Evolutionary conservation across 2,329 filamentous ascomycete species (phyloP).

Genomic region (Alternaria gansuensis): DNA sequence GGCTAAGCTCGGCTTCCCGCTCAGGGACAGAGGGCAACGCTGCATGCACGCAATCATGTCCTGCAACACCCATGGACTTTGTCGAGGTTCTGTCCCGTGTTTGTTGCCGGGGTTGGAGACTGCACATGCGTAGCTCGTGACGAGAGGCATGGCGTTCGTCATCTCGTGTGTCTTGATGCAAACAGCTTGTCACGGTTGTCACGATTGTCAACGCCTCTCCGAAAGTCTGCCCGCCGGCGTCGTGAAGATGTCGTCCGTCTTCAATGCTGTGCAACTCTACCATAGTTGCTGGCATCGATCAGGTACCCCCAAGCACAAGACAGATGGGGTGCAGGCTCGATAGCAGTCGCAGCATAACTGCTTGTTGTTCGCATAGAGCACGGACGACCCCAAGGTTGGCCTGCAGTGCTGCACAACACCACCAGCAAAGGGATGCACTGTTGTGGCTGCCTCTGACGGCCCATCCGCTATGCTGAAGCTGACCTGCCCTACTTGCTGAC

Average conservation of each 20-base stretch:
- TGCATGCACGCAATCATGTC: constrained; percentile 32
- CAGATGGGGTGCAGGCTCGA: constrained; percentile 1
- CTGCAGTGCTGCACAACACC: constrained; percentile 27
- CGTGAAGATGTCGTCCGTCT: background rate
- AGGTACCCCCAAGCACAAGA: constrained; percentile 14
- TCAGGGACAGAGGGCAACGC: constrained; percentile 23
- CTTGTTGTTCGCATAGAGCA: constrained; percentile 18
- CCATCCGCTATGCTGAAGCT: constrained; percentile 12
- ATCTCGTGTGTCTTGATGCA: constrained; percentile 2
- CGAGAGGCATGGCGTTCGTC: constrained; percentile 12
- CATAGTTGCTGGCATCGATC: constrained; percentile 15
- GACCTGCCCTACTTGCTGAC: constrained; percentile 25
- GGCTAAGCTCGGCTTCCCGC: constrained; percentile 32
- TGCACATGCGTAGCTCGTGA: constrained; percentile 13
- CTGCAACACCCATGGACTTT: constrained; percentile 23
- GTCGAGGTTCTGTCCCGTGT: constrained; percentile 16
- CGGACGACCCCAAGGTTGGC: constrained; percentile 21
- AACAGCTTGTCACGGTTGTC: background rate
- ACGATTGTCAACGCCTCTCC: constrained; percentile 3
- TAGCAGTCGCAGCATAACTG: constrained; percentile 3
- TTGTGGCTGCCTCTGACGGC: constrained; percentile 26
- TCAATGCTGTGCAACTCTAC: constrained; percentile 21
- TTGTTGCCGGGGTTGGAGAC: constrained; percentile 10
- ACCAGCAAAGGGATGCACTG: constrained; percentile 21
- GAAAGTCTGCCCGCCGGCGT: constrained; percentile 11